Percentiles rank a stretch among this genome's conserved stretches.
phyloP scores from a whole-genome alignment of 116 monocot species.

The Dioscorea cayenensis region DNA sequence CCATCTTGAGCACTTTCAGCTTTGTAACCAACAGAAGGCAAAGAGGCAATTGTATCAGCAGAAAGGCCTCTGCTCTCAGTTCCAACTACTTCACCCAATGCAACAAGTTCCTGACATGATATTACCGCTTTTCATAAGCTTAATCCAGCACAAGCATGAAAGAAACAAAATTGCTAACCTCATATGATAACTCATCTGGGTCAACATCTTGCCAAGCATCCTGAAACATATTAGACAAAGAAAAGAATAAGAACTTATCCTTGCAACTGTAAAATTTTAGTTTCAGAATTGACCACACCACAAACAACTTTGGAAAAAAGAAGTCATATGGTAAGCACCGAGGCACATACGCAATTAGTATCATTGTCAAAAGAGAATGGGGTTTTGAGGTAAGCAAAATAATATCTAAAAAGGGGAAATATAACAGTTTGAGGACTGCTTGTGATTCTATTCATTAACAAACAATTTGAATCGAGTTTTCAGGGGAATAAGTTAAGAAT shows the following conservation, averaged over 20 bases:
- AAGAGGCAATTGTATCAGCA: conserved; percentile 31
- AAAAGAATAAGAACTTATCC: neutral
- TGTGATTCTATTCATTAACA: neutral
- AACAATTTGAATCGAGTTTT: neutral
- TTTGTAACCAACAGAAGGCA: neutral
- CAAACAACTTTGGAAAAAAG: neutral
- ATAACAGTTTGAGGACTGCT: neutral
- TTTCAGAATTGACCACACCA: neutral
- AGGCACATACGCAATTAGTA: too few species aligned
- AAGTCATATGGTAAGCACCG: too few species aligned
- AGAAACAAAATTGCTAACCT: conserved; percentile 33
- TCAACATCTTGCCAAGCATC: conserved; percentile 83
- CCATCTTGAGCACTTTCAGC: neutral
- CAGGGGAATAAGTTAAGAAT: neutral
- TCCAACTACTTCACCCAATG: conserved; percentile 93
- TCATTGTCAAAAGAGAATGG: too few species aligned
- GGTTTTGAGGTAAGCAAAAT: too few species aligned
- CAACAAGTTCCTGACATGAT: conserved; percentile 67
- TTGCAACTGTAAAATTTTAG: neutral
- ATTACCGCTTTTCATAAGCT: neutral
- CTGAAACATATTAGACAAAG: conserved; percentile 19
- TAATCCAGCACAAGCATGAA: neutral
- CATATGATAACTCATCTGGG: conserved; percentile 86
- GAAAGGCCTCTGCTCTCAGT: conserved; percentile 90
- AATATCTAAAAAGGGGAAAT: neutral